These are phyloP conservation scores for Aaosphaeria pasadenensis DNA, from an alignment of 2,329 filamentous ascomycete species.

Conservation along the genomic window DNA sequence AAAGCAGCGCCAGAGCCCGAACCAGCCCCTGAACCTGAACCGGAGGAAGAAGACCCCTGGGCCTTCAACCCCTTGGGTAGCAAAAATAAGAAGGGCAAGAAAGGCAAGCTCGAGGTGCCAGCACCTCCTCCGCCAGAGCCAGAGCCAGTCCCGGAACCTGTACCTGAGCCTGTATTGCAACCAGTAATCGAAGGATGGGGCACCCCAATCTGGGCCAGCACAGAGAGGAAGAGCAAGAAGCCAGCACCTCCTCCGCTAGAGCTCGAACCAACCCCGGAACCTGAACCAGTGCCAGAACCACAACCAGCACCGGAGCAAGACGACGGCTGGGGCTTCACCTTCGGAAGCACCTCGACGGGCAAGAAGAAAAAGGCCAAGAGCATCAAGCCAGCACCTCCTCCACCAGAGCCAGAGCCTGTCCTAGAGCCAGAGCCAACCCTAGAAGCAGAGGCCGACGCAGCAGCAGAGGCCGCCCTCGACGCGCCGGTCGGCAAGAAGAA, in stretches of 20 bases:
- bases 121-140: no score
- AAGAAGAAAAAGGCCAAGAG: background rate
- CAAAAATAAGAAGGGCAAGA: background rate
- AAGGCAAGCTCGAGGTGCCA: background rate
- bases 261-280: background rate
- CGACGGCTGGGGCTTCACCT: background rate
- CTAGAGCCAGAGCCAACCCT: background rate
- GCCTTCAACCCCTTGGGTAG: background rate
- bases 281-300: background rate
- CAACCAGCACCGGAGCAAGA: background rate
- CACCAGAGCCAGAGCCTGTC: background rate
- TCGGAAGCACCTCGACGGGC: background rate
- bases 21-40: background rate
- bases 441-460: background rate
- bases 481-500: no score
- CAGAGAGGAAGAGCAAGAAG: background rate
- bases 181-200: background rate
- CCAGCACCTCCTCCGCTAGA: no score
- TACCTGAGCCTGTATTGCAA: background rate
- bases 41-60: background rate
- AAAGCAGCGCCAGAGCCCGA: background rate
- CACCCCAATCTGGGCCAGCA: no score
- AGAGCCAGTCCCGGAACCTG: background rate
- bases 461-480: no score
- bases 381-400: background rate